Evolutionary conservation across 1,284 basidiomycete species (phyloP).

Genomic region (Puccinia horiana): DNA sequence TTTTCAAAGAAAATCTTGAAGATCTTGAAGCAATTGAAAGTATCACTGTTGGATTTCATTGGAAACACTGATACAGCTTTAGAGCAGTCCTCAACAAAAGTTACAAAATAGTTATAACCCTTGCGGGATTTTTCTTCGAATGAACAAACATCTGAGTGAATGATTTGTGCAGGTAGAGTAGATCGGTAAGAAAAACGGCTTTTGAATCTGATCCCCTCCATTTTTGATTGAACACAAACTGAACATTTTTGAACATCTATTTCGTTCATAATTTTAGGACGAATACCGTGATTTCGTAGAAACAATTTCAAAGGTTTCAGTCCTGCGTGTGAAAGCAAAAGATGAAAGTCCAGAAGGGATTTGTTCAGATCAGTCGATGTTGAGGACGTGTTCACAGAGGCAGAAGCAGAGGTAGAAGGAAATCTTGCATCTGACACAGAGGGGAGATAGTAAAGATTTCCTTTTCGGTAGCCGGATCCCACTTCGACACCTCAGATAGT

Average conservation of each 20-base stretch:
- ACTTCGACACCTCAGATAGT: neutral
- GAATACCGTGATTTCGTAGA: neutral
- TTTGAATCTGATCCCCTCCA: neutral
- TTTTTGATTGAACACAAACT: slow-evolving; percentile 11
- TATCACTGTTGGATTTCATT: neutral
- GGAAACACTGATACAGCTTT: neutral
- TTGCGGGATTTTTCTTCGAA: neutral
- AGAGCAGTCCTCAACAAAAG: neutral
- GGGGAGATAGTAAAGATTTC: slow-evolving; percentile 5
- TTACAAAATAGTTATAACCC: neutral
- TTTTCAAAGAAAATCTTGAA: too few species aligned
- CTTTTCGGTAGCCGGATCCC: neutral
- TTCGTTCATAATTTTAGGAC: neutral
- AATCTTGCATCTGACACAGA: neutral
- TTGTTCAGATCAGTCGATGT: neutral
- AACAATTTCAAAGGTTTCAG: neutral
- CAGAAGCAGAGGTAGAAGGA: neutral
- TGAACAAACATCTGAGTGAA: neutral
- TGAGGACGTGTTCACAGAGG: too few species aligned
- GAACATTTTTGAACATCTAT: neutral
- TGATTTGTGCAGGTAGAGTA: neutral
- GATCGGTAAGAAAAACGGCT: neutral
- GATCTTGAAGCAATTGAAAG: slow-evolving; percentile 55
- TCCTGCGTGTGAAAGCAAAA: neutral
- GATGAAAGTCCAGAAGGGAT: neutral